These are phyloP conservation scores for Ceratocystis eucalypticola DNA, from an alignment of 2,329 filamentous ascomycete genomes.

Conservation along the genomic window DNA sequence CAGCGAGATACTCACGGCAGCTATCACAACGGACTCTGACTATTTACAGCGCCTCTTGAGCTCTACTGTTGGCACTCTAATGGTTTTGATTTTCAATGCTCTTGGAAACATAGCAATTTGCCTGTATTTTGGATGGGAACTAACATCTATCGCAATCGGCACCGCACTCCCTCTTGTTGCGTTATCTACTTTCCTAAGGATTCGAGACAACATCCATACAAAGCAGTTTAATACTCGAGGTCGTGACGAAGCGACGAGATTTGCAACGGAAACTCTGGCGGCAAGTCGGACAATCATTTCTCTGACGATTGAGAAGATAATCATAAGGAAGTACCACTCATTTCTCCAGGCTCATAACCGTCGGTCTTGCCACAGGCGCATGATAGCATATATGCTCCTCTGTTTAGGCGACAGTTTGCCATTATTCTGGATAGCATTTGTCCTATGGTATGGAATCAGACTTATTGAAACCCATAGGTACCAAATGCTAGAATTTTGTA, in stretches of 20 bases:
- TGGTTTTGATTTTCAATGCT: conserved; percentile 25
- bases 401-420: conserved; percentile 18
- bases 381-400: conserved; percentile 13
- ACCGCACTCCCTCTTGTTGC: conserved; percentile 28
- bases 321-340: conserved; percentile 20
- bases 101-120: conserved; percentile 25
- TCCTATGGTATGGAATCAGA: conserved; percentile 19
- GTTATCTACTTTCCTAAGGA: conserved; percentile 36
- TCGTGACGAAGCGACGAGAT: conserved; percentile 14
- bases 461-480: conserved; percentile 17
- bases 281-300: conserved; percentile 21
- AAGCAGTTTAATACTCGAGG: conserved; percentile 13
- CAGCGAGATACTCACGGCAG: conserved; percentile 23
- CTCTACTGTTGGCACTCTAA: conserved; percentile 24
- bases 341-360: conserved; percentile 16
- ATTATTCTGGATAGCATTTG: conserved; percentile 20
- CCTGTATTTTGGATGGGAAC: conserved; percentile 28
- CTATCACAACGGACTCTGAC: conserved; percentile 25
- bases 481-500: conserved; percentile 19
- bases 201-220: conserved; percentile 23
- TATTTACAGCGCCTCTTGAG: conserved; percentile 26
- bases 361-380: conserved; percentile 8
- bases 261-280: conserved; percentile 15
- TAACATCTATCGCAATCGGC: conserved; percentile 29
- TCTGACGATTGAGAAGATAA: conserved; percentile 24